These are phyloP conservation scores for Phytophthora sp. DNA, from an alignment of 352 stramenopile species.

Conservation along the genomic window DNA sequence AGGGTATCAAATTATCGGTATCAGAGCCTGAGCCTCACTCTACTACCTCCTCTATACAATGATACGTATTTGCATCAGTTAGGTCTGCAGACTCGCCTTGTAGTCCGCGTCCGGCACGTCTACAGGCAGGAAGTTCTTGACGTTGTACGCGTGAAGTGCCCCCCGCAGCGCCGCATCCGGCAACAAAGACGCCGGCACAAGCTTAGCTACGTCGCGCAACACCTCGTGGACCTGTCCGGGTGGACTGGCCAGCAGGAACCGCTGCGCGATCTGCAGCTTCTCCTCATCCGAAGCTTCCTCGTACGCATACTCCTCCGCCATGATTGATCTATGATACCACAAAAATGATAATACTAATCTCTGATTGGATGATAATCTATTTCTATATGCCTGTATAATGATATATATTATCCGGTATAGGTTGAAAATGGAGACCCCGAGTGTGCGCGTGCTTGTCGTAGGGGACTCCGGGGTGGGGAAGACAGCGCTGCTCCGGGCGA, in stretches of 20 bases:
- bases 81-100: slow-evolving; percentile 45
- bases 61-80: not conserved
- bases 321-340: slow-evolving; percentile 28
- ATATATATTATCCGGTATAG: too few relatives aligned
- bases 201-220: slow-evolving; percentile 80
- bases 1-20: not conserved
- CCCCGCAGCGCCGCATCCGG: slow-evolving; percentile 69
- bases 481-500: slow-evolving; percentile 68
- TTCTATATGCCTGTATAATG: slow-evolving; percentile 1
- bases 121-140: slow-evolving; percentile 69
- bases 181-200: slow-evolving; percentile 78
- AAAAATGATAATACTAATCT: not conserved
- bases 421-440: slow-evolving; percentile 78
- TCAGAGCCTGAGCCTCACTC: slow-evolving; percentile 2
- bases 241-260: slow-evolving; percentile 90
- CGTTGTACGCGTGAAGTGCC: slow-evolving; percentile 85
- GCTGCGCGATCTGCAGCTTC: slow-evolving; percentile 90
- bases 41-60: not conserved
- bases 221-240: slow-evolving; percentile 91
- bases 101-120: slow-evolving; percentile 76
- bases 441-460: slow-evolving; percentile 80
- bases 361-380: slow-evolving; percentile 2
- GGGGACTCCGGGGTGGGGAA: slow-evolving; percentile 89
- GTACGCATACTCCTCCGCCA: slow-evolving; percentile 73
- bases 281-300: slow-evolving; percentile 86